Evolutionary conservation across 1,139 yeast species (phyloP).

Genomic region (Kodamaea ohmeri): DNA sequence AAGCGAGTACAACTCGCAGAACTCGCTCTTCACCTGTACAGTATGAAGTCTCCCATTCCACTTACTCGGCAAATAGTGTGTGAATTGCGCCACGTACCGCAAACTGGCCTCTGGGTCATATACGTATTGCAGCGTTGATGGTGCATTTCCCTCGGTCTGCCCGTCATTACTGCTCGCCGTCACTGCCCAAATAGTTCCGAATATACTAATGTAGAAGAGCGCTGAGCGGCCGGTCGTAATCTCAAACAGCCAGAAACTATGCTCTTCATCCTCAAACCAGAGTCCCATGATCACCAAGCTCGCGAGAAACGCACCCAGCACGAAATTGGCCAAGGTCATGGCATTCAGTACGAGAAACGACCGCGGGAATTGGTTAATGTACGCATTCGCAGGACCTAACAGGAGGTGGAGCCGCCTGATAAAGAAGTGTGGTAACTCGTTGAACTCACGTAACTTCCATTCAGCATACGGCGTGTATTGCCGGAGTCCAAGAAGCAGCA

Average conservation of each 20-base stretch:
- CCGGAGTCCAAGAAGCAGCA: slow-evolving; percentile 70
- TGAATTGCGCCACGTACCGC: slow-evolving; percentile 73
- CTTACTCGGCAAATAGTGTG: slow-evolving; percentile 82
- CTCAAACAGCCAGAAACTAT: slow-evolving; percentile 82
- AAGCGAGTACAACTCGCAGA: slow-evolving; percentile 73
- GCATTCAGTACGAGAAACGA: slow-evolving; percentile 56
- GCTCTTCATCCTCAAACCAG: slow-evolving; percentile 76
- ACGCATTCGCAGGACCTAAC: slow-evolving; percentile 73
- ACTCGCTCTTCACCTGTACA: slow-evolving; percentile 76
- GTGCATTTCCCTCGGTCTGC: slow-evolving; percentile 21
- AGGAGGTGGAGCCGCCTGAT: slow-evolving; percentile 75
- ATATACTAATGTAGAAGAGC: slow-evolving; percentile 79
- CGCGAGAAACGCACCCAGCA: slow-evolving; percentile 87
- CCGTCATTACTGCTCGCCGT: slow-evolving; percentile 34
- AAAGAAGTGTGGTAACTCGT: slow-evolving; percentile 87
- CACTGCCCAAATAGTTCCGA: slow-evolving; percentile 81
- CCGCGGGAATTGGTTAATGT: slow-evolving; percentile 89
- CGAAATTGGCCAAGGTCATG: slow-evolving; percentile 65
- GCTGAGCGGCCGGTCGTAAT: slow-evolving; percentile 77
- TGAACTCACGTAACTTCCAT: slow-evolving; percentile 92
- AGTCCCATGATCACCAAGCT: slow-evolving; percentile 79
- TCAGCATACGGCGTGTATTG: slow-evolving; percentile 93
- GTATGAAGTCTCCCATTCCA: slow-evolving; percentile 89
- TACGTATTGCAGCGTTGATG: slow-evolving; percentile 33
- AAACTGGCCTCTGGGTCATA: slow-evolving; percentile 91